Evolutionary conservation across 1,284 basidiomycete genomes (phyloP).

Genomic region (Ustilago nuda): DNA sequence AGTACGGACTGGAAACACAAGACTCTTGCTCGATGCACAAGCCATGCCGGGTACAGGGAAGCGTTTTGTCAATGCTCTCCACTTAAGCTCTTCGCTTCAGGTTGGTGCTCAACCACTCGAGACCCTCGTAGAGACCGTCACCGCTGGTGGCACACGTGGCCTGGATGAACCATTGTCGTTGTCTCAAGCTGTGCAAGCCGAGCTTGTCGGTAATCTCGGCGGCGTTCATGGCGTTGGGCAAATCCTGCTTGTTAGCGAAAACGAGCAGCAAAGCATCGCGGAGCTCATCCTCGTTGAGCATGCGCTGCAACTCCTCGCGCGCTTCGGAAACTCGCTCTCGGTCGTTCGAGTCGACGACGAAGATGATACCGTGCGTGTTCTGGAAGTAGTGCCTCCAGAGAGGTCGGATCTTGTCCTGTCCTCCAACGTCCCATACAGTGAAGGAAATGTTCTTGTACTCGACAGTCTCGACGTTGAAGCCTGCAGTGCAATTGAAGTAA

Average conservation of each 20-base stretch:
- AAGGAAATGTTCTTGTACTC: slow-evolving; percentile 99
- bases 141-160: slow-evolving; percentile 98
- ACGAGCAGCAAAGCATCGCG: slow-evolving; percentile 98
- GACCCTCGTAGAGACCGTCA: slow-evolving; percentile 97
- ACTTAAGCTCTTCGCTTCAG: slow-evolving; percentile 83
- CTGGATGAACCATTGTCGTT: slow-evolving; percentile 91
- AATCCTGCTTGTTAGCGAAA: slow-evolving; percentile 99
- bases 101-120: slow-evolving; percentile 79
- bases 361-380: slow-evolving; percentile 99
- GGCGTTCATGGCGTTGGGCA: slow-evolving; percentile 99
- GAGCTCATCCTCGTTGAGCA: slow-evolving; percentile 99
- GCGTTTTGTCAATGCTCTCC: slow-evolving; percentile 8
- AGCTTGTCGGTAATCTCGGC: slow-evolving; percentile 99
- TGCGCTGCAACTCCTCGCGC: slow-evolving; percentile 98
- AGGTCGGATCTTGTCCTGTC: slow-evolving; percentile 77
- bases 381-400: slow-evolving; percentile 99
- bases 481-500: slow-evolving; percentile 68
- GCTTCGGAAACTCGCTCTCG: slow-evolving; percentile 99
- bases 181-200: slow-evolving; percentile 93
- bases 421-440: slow-evolving; percentile 99
- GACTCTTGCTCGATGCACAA: slow-evolving; percentile 7
- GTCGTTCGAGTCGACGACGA: slow-evolving; percentile 99
- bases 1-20: neutral
- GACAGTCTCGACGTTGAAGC: slow-evolving; percentile 88
- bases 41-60: slow-evolving; percentile 9